Conservation (phyloP, 306 rosid genomes). For the Carpinus viminea region DNA sequence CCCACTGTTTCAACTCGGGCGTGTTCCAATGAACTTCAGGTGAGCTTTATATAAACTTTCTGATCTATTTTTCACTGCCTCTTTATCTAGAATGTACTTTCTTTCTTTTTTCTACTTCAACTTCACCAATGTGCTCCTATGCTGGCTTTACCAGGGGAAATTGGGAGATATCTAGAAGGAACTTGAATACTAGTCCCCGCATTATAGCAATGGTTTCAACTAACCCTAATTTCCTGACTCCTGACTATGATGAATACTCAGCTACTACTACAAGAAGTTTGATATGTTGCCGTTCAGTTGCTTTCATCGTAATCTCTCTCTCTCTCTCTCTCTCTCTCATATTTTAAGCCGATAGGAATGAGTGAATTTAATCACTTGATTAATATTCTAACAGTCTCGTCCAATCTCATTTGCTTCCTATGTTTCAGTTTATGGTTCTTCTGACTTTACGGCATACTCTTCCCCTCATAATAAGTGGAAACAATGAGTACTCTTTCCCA, state of each 20-base stretch:
- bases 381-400: not conserved
- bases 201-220: conserved; percentile 87
- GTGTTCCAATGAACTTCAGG: conserved; percentile 96
- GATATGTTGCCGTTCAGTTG: conserved; percentile 57
- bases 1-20: conserved; percentile 80
- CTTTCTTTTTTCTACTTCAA: not conserved
- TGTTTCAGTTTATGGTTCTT: conserved; percentile 78
- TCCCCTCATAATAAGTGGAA: conserved; percentile 59
- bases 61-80: not conserved
- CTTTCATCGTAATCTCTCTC: conserved; percentile 56
- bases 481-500: conserved; percentile 53
- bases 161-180: conserved; percentile 90
- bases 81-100: not conserved
- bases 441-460: conserved; percentile 76
- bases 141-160: conserved; percentile 67
- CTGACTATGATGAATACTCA: conserved; percentile 63
- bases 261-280: conserved; percentile 56
- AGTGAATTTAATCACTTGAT: not conserved
- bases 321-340: not conserved
- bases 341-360: too few relatives aligned
- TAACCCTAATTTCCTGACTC: conserved; percentile 44
- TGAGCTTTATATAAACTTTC: conserved; percentile 24
- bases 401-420: conserved; percentile 22
- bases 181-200: conserved; percentile 62
- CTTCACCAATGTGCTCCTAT: conserved; percentile 12